Percentiles rank a stretch among this genome's conserved stretches.
Evolutionary conservation across 768 basidiomycete genomes (phyloP).

Genomic region (Antrodiella citrinella): DNA sequence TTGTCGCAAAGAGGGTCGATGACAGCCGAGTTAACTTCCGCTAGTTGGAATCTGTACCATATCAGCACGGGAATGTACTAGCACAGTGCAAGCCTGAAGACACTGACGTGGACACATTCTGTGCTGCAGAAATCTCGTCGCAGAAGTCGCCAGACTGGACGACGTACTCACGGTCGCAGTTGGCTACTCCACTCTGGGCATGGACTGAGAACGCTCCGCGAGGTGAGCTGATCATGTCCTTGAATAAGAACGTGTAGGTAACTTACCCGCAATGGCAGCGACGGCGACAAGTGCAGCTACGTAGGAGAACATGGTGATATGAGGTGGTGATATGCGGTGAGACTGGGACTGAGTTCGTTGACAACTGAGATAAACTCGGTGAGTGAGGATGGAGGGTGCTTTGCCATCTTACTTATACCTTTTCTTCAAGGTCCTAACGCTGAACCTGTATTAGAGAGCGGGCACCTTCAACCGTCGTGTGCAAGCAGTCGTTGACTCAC

Average conservation of each 20-base stretch:
- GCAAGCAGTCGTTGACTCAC: no score
- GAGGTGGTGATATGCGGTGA: not conserved
- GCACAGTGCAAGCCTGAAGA: no score
- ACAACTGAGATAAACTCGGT: no score
- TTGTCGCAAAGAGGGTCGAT: conserved; percentile 51
- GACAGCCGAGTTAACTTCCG: conserved; percentile 36
- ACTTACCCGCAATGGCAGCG: not conserved
- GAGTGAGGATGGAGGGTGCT: not conserved
- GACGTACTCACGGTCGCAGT: conserved; percentile 46
- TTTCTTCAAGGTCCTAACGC: no score
- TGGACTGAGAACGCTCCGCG: not conserved
- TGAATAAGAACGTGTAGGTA: no score
- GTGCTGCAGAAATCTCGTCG: conserved; percentile 39
- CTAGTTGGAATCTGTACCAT: conserved; percentile 64
- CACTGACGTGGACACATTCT: conserved; percentile 42
- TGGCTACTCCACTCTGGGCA: not conserved
- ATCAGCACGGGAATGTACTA: conserved; percentile 21
- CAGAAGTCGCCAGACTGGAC: conserved; percentile 47
- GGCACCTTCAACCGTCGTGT: no score
- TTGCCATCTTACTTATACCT: no score
- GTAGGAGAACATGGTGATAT: not conserved
- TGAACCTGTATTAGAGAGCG: no score
- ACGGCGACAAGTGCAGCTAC: not conserved
- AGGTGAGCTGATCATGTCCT: not conserved
- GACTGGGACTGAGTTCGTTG: not conserved